Evolutionary conservation across 2,329 filamentous ascomycete genomes (phyloP), one percentile per base, ranked within the genome.

Genomic region (Penicillium occitanis): DNA sequence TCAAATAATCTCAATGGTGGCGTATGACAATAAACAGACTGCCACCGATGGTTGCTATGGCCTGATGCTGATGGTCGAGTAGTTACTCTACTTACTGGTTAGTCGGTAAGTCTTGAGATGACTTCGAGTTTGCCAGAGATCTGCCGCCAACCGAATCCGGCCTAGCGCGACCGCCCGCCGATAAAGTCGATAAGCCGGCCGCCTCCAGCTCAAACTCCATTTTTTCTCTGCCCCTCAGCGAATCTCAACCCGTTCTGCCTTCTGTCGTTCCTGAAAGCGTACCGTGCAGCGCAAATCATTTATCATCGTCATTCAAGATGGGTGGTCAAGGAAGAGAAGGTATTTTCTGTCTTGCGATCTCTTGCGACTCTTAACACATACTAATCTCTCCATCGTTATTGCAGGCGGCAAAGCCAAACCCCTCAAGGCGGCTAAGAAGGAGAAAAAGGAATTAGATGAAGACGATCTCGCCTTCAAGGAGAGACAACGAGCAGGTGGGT

Each of bases 381-480:
- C 55, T 68, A 59, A 67, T 57, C 63, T 57, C 63, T 68, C 69
- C 25, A 71, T 68, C 70, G 67, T 69, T 70, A 60, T 25, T 62
- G 66, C 69, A 93, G 91, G 90, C 78, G 91, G 91, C 84, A 93
- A 93, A 85, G 87, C 83, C 72, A 92, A 93, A 87, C 91, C 91
- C 72, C 84, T 92, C 81, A 97, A 97, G 89, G 87, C 90, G 71
- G 84, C 92, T 68, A 97, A 97, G 89, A 96, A 94, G 86, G 85
- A 86, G 63, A 84, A 85, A 76, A 90, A 90, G 80, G 93, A 97
- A 1, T 80, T 93, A 66, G 93, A 97, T 77, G 93, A 97, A 0
- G 92, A 96, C 53, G 93, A 97, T 70, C 80, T 89, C 77, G 92
- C 92, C 5, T 93, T 86, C 85, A 89, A 88, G 75, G 88, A 90